Conservation (phyloP, 2,329 filamentous ascomycete species). For the Phialophora chinensis region DNA sequence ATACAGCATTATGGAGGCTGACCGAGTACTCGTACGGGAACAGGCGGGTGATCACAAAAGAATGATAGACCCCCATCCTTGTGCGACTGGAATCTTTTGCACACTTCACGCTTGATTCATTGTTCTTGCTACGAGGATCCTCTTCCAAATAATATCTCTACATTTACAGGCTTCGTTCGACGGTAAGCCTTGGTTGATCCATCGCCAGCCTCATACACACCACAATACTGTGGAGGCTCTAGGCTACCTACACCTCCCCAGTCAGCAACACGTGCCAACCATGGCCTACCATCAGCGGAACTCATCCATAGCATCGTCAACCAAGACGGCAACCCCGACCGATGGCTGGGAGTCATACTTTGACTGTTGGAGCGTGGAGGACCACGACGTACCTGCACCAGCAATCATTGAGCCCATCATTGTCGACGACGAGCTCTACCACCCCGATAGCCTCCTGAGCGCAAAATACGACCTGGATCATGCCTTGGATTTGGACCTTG, state of each 20-base stretch:
- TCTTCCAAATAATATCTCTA: conserved; percentile 2
- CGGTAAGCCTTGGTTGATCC: too few relatives aligned
- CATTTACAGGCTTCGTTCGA: background rate
- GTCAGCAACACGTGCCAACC: background rate
- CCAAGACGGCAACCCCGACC: conserved; percentile 24
- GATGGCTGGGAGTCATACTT: conserved; percentile 36
- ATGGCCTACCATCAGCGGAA: conserved; percentile 14
- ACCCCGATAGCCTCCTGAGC: conserved; percentile 28
- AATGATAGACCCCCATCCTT: background rate
- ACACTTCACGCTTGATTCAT: background rate
- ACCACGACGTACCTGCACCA: conserved; percentile 21
- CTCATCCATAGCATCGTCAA: conserved; percentile 16
- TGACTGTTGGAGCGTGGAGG: conserved; percentile 33
- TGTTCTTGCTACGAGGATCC: background rate
- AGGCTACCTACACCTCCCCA: background rate
- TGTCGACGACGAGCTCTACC: conserved; percentile 30
- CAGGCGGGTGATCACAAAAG: conserved; percentile 5
- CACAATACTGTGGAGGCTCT: background rate
- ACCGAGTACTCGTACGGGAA: background rate
- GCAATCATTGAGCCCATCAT: conserved; percentile 30
- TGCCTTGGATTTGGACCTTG: conserved; percentile 24
- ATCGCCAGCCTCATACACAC: background rate
- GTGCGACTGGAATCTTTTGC: conserved; percentile 6
- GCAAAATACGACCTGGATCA: conserved; percentile 26
- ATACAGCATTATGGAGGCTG: conserved; percentile 1